phyloP scores from a whole-genome alignment of 2,329 filamentous ascomycete genomes.

The Ceratocystis smalleyi region DNA sequence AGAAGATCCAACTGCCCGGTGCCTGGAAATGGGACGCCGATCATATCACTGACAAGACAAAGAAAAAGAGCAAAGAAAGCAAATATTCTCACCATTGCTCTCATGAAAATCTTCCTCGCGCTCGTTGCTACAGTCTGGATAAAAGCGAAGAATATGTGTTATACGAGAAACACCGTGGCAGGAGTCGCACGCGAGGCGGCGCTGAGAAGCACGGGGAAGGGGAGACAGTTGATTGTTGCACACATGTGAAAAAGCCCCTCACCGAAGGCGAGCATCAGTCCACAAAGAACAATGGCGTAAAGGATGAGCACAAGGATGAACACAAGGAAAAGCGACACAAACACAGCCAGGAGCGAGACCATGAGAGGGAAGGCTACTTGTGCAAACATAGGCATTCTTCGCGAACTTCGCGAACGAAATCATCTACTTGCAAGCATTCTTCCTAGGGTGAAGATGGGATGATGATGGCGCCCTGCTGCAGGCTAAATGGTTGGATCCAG shows the following conservation, averaged over 20 bases:
- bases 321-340: background rate
- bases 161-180: background rate
- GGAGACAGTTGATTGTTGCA: background rate
- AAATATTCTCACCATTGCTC: background rate
- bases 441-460: background rate
- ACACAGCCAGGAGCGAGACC: background rate
- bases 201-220: background rate
- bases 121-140: too few species aligned
- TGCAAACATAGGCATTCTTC: background rate
- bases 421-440: background rate
- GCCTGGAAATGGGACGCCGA: slow-evolving; percentile 6
- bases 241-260: background rate
- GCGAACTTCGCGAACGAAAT: background rate
- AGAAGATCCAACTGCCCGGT: background rate
- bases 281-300: background rate
- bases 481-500: background rate
- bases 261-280: background rate
- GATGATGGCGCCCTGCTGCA: background rate
- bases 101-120: background rate
- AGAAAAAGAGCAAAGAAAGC: background rate
- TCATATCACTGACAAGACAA: background rate
- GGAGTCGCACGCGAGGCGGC: background rate
- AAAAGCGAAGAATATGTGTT: background rate
- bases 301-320: background rate
- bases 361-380: too few species aligned